These are phyloP conservation scores for Phytophthora cajani DNA, from an alignment of 352 stramenopile genomes.

Conservation along the genomic window DNA sequence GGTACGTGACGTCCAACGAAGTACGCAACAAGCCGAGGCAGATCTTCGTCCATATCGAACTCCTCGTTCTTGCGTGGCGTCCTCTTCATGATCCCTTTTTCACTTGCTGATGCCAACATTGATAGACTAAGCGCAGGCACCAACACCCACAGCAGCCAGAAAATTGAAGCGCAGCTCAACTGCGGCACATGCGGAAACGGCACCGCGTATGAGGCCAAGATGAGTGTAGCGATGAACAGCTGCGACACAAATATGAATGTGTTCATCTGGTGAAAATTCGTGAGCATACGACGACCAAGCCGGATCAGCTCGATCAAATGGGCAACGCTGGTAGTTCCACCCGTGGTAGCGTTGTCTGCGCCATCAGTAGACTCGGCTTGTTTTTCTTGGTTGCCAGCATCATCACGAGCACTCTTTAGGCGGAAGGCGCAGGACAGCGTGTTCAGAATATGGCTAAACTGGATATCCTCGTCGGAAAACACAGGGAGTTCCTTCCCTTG, in stretches of 20 bases:
- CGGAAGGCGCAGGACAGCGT: conserved; percentile 81
- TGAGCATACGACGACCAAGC: conserved; percentile 79
- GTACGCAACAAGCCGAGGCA: conserved; percentile 65
- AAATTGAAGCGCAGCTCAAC: conserved; percentile 78
- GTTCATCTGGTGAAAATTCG: conserved; percentile 85
- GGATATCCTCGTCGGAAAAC: conserved; percentile 75
- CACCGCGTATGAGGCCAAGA: conserved; percentile 68
- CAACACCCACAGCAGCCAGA: conserved; percentile 85
- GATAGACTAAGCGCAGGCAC: conserved; percentile 77
- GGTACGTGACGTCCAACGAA: conserved; percentile 79
- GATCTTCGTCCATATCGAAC: conserved; percentile 63
- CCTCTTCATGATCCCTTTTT: conserved; percentile 83
- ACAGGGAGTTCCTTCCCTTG: conserved; percentile 63
- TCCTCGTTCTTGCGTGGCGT: conserved; percentile 88
- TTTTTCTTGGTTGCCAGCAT: conserved; percentile 19
- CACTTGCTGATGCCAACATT: conserved; percentile 77
- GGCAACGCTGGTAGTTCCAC: conserved; percentile 54
- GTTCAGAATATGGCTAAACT: conserved; percentile 87
- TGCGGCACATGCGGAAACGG: conserved; percentile 83
- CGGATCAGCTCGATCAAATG: conserved; percentile 86
- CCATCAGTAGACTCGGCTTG: conserved; percentile 9
- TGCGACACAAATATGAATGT: conserved; percentile 89
- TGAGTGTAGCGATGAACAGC: conserved; percentile 79
- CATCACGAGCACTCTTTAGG: conserved; percentile 45
- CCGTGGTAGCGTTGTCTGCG: conserved; percentile 38